Conservation (phyloP, 345 rosid genomes). For the thale cress (Arabidopsis thaliana) region DNA sequence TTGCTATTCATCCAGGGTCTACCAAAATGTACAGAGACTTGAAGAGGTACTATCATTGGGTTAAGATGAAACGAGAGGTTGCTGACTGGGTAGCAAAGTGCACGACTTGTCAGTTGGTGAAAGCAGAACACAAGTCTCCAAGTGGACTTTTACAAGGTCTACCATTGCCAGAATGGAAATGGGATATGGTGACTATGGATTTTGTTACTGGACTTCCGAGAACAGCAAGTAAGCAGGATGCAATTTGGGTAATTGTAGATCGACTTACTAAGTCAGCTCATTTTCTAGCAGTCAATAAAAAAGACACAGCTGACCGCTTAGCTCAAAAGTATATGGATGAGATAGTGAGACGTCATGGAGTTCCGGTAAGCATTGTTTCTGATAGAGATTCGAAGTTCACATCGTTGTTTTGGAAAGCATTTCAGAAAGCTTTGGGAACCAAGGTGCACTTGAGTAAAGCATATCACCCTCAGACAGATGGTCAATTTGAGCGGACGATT, state of each 20-base stretch:
- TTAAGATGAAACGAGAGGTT: background rate
- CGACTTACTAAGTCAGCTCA: background rate
- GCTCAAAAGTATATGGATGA: background rate
- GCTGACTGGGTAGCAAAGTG: background rate
- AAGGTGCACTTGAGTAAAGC: too few relatives aligned
- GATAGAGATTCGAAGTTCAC: too few relatives aligned
- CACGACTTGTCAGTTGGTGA: background rate
- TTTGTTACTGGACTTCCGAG: background rate
- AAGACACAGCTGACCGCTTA: background rate
- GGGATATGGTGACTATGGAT: background rate
- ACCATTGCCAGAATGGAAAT: background rate
- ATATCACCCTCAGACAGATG: background rate
- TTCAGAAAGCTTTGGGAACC: too few relatives aligned
- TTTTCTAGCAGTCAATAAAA: background rate
- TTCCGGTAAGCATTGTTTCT: too few relatives aligned
- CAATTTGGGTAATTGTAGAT: background rate
- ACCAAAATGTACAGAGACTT: background rate
- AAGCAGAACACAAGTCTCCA: background rate
- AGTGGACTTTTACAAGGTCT: background rate
- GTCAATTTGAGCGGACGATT: background rate
- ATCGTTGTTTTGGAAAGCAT: too few relatives aligned
- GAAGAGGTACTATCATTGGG: background rate
- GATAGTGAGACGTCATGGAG: too few relatives aligned
- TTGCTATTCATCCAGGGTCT: background rate
- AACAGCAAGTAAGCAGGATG: background rate